Base-by-base conservation (phyloP, 805 yeast species). In the Candida sithepensis region DNA sequence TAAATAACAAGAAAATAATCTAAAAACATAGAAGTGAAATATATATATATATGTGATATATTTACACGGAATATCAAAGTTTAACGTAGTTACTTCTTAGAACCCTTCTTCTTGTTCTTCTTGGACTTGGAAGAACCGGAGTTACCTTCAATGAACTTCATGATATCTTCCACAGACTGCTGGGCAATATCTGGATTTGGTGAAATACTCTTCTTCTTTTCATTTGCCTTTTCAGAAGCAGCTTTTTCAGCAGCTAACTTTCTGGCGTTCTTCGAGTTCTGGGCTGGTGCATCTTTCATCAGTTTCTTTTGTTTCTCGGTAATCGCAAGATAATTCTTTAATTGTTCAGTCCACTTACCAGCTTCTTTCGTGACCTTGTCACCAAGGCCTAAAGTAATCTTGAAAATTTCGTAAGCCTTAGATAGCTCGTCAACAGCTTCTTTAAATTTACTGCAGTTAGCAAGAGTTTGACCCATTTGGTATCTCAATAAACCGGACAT, bases 61-160 rank as follows among this genome's bases (percentile, higher is more conserved):
- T n/a, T n/a, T n/a, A n/a, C n/a, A n/a, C n/a, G n/a, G n/a, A n/a
- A n/a, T n/a, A n/a, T n/a, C 5, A 37, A 26, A 28, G 43, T 32
- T 18, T 19, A 43, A 49, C 44, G 30, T 20, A 19, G 41, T 44
- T 46, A 46, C 28, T 52, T 51, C 28, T 47, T 55, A n/a, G 43
- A 44, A 16, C 57, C 60, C 44, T 57, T 56, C 51, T 63, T 62
- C 45, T 53, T 58, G 49, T 61, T 61, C 53, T 67, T 65, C 43
- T 64, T 34, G 16, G 38, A 34, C 38, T 34, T 64, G 16, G 63
- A 50, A 20, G 55, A 50, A 20, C 56, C 45, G 13, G 51, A 44
- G n/a, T 59, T 60, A 44, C 92, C 92, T 63, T 83, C 85, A 59
- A 88, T 84, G 60, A 81, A 88, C 50, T 74, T 73, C 67, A 88